Evolutionary conservation across 176 grass and related monocot genomes (phyloP).

Genomic region (Pontederia crassipes): DNA sequence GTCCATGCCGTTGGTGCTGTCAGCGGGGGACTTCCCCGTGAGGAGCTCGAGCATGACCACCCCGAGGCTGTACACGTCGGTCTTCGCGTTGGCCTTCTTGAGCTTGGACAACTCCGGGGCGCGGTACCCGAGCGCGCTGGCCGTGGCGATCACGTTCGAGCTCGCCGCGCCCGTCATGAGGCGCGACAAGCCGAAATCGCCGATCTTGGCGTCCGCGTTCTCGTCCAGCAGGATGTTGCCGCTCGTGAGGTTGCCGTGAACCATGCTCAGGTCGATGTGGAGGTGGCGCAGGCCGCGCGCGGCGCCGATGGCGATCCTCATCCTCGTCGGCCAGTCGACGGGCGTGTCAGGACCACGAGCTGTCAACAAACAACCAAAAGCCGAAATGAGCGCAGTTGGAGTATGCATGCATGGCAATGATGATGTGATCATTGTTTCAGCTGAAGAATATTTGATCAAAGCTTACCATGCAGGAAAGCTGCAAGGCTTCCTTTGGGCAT

Average conservation of each 20-base stretch:
- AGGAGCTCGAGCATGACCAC: constrained; percentile 33
- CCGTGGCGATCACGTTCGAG: constrained; percentile 12
- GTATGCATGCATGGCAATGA: too few relatives aligned
- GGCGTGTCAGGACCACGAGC: constrained; percentile 23
- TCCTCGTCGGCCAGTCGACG: constrained; percentile 46
- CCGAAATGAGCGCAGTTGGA: too few relatives aligned
- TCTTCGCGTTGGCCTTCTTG: constrained; percentile 22
- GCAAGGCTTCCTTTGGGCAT: constrained; percentile 11
- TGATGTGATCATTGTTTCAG: too few relatives aligned
- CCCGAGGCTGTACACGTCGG: constrained; percentile 20
- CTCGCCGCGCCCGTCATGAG: constrained; percentile 22
- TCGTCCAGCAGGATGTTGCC: constrained; percentile 73
- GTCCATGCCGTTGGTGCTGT: constrained; percentile 12
- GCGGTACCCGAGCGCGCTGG: constrained; percentile 1
- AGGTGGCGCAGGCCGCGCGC: constrained; percentile 53
- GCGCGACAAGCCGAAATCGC: constrained; percentile 25
- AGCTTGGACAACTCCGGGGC: constrained; percentile 20
- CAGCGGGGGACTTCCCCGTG: constrained; percentile 18
- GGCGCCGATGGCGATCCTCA: constrained; percentile 53
- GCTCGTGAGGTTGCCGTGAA: constrained; percentile 72
- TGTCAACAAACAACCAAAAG: neutral
- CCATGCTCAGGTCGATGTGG: constrained; percentile 41
- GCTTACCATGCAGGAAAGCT: constrained; percentile 10
- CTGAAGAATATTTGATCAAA: neutral
- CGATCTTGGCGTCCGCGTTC: constrained; percentile 31